Percentiles rank a stretch among this genome's conserved stretches.
Conservation (phyloP, 2,329 filamentous ascomycete species). For the Xylaria sp. region DNA sequence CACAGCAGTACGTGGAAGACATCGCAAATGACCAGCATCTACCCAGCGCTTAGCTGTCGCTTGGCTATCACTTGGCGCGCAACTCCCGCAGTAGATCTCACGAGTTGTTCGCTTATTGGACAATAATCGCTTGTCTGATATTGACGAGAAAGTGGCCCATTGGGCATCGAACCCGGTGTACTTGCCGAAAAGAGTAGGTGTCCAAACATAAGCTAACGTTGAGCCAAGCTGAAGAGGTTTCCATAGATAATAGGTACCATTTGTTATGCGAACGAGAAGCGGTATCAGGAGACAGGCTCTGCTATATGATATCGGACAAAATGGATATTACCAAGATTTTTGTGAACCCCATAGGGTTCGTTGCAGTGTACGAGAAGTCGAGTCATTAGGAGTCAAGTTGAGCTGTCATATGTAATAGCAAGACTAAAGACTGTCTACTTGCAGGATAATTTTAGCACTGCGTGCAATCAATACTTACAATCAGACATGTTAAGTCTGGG, state of each 20-base stretch:
- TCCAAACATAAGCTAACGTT: background rate
- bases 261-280: background rate
- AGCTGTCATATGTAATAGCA: background rate
- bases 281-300: background rate
- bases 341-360: background rate
- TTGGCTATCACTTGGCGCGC: conserved; percentile 28
- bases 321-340: background rate
- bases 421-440: background rate
- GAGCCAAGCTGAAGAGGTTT: background rate
- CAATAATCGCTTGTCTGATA: background rate
- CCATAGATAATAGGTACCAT: too few relatives aligned
- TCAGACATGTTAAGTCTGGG: background rate
- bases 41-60: background rate
- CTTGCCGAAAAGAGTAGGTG: conserved; percentile 27
- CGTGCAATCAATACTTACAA: background rate
- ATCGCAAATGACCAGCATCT: conserved; percentile 11
- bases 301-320: background rate
- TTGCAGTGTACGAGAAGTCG: background rate
- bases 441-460: background rate
- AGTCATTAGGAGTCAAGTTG: background rate
- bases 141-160: background rate
- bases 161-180: background rate
- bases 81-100: conserved; percentile 16
- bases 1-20: background rate
- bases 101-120: conserved; percentile 5